A percentile compares a stretch with the other conserved stretches of the same genome.
phyloP scores from a whole-genome alignment of 305 asterid species.

The Stenogyne calaminthoides region DNA sequence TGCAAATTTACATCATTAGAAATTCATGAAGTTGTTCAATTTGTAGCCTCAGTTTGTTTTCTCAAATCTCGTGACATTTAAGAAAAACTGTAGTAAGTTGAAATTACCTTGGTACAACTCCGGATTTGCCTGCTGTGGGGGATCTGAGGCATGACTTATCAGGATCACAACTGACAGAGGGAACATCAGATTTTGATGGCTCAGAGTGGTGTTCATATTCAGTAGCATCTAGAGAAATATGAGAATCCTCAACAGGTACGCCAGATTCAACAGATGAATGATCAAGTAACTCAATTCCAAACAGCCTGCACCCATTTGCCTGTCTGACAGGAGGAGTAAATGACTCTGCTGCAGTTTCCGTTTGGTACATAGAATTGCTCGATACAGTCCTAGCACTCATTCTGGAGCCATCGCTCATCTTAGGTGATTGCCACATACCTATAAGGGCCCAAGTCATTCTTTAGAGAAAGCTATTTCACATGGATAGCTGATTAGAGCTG shows the following conservation, averaged over 20 bases:
- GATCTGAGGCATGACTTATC: slow-evolving; percentile 80
- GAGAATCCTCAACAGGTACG: slow-evolving; percentile 52
- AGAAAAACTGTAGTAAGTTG: background rate
- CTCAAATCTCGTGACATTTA: slow-evolving; percentile 1
- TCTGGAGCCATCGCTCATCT: slow-evolving; percentile 49
- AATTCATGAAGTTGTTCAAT: background rate
- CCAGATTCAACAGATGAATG: slow-evolving; percentile 50
- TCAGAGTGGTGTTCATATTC: slow-evolving; percentile 65
- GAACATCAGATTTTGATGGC: slow-evolving; percentile 65
- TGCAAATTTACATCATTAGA: background rate
- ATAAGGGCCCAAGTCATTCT: slow-evolving; percentile 11
- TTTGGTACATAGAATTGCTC: slow-evolving; percentile 45
- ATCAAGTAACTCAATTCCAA: slow-evolving; percentile 77
- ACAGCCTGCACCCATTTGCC: slow-evolving; percentile 72
- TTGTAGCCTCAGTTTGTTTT: background rate
- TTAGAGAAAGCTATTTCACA: background rate
- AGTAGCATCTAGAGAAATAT: slow-evolving; percentile 44
- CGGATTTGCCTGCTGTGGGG: slow-evolving; percentile 67
- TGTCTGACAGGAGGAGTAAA: slow-evolving; percentile 63
- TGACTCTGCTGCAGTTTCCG: slow-evolving; percentile 57
- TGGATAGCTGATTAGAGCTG: background rate
- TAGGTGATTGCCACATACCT: slow-evolving; percentile 81
- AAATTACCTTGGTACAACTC: slow-evolving; percentile 86
- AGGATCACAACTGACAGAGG: slow-evolving; percentile 73
- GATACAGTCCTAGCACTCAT: slow-evolving; percentile 43